Base-by-base conservation (phyloP, 139 green algal genomes). In the Pycnococcus provasolii region DNA sequence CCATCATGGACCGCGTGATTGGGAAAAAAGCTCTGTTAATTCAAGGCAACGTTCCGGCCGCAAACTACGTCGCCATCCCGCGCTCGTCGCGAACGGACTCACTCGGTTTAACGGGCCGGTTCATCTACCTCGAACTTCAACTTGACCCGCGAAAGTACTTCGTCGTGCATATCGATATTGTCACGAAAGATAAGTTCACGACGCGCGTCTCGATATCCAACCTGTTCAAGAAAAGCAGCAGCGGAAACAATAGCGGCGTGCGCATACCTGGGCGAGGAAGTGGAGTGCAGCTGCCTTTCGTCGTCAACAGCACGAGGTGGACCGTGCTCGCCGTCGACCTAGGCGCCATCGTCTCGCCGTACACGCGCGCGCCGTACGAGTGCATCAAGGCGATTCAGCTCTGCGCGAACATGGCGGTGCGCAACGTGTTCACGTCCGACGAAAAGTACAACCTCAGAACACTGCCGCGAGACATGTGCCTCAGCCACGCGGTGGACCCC, bases 341-440 rank as follows among this genome's bases (percentile, higher is more conserved):
- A 55, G 50, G 50, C 50, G 50, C 13, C 13, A 55, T 13, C 50
- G 50, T 55, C 50, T 55, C 13, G 50, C 50, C 50, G 11, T 55
- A 55, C 50, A 55, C 50, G 11, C 5, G 6, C 3, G 42, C 83
- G n/a, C 69, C 71, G 0, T 86, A 79, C 63, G 66, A 73, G 4
- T 41, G 45, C 50, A 60, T 90, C 26, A 71, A 74, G 37, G 62
- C 64, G 42, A 63, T 89, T 48, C 81, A 89, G 67, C 65, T 91
- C 4, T 89, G 85, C 58, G 82, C 84, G 1, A 86, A 66, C 67
- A 75, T 91, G 60, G 74, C 65, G 2, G 85, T 89, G 60, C 74
- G 85, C 0, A 79, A 70, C n/a, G 67, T 83, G 37, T 93, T 87
- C 74, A 89, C 82, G 0, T 84, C 75, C 1, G 80, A 88, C 70